Base-by-base conservation (phyloP, 176 grass and related monocot genomes). In the Aechmea fasciata region DNA sequence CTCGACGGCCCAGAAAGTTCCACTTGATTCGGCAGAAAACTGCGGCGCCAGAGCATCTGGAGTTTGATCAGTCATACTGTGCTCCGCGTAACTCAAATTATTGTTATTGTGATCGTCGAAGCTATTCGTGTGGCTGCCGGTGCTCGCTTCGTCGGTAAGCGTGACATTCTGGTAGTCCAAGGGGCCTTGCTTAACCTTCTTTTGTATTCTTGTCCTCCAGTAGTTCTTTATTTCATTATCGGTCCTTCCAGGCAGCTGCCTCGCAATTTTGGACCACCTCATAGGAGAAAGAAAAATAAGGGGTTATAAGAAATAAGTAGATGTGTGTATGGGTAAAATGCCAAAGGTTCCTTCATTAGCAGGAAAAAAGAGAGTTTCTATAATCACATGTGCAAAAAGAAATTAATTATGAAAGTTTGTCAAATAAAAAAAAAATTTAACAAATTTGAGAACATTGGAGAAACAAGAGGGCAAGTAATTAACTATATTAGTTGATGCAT, bases 211-310 rank as follows among this genome's bases (percentile, higher is more conserved):
- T 11, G 84, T 91, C 50, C 77, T 75, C 88, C 88, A 87, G 71
- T 86, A 87, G 74, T 87, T 87, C 67, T 82, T 91, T 70, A 91
- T 86, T 26, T 87, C 74, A 49, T 91, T 91, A 53, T 91, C 88
- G 0, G 81, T 91, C 50, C 88, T 79, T 8, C 84, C 81, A 0
- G 84, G 88, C 1, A 91, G 78, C 25, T 91, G 81, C 48, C 53
- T 84, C 5, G 84, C 88, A 12, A 91, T 91, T 78, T 79, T 83
- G 7, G 88, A 84, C 88, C 88, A 87, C 81, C 88, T 84, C 1
- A 65, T 67, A 8, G 6, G 19, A 50, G 47, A 6, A 20, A 24
- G 23, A 25, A 64, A 22, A 64, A 24, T 26, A 26, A 26, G 25
- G 25, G 25, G 25, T 26, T 26, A 26, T 26, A 26, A 26, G 25